Conservation (phyloP, 1,284 basidiomycete genomes). For the Leucoagaricus sp. region DNA sequence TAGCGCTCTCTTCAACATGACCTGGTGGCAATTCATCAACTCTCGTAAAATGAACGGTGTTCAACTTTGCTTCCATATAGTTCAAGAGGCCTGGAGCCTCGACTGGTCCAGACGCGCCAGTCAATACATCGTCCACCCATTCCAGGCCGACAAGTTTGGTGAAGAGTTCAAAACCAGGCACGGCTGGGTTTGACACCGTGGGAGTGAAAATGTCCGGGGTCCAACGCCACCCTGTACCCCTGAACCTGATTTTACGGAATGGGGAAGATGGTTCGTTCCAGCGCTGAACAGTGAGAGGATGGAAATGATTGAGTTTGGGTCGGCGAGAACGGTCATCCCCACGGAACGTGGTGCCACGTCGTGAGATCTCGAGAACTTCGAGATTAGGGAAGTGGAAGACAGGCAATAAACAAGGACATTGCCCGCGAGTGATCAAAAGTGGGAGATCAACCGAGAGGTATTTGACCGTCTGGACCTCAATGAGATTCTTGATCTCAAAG, state of each 20-base stretch:
- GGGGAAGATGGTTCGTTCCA: conserved; percentile 4
- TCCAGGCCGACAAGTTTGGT: neutral
- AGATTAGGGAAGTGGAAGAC: neutral
- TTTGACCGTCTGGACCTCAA: neutral
- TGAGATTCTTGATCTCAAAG: neutral
- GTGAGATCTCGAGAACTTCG: neutral
- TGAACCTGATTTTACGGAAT: neutral
- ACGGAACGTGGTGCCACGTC: neutral
- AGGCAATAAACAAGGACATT: neutral
- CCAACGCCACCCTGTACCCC: neutral
- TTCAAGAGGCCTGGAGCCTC: neutral
- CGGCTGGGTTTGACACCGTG: neutral
- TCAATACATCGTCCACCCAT: neutral
- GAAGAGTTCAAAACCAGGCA: neutral
- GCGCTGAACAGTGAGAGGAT: neutral
- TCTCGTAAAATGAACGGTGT: neutral
- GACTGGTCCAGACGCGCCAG: neutral
- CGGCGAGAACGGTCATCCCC: neutral
- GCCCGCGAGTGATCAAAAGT: neutral
- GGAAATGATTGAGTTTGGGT: neutral
- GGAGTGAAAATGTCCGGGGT: neutral
- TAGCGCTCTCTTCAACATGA: neutral
- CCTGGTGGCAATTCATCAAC: neutral
- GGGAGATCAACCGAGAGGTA: neutral
- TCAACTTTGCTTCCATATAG: neutral